Percentiles rank a stretch among this genome's conserved stretches.
Conservation (phyloP, 192 early-diverging fungal species). For the Rhizophlyctis rosea region DNA sequence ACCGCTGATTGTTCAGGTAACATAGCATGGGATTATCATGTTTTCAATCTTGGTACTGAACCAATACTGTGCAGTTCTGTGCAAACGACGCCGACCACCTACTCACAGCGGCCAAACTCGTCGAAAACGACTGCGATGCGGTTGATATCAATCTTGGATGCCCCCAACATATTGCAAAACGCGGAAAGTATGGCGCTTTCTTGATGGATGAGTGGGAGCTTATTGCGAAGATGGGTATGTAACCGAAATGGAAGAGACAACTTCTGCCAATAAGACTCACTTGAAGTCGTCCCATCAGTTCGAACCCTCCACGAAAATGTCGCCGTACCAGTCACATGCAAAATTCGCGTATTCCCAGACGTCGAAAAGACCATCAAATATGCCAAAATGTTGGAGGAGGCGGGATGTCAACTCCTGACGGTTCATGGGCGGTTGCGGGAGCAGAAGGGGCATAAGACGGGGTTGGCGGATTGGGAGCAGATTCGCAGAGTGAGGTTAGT, state of each 20-base stretch:
- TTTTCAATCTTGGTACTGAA: not conserved
- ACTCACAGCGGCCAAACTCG: slow-evolving; percentile 75
- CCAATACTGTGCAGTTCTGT: slow-evolving; percentile 70
- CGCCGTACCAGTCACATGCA: slow-evolving; percentile 88
- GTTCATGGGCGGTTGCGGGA: slow-evolving; percentile 95
- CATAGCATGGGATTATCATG: not conserved
- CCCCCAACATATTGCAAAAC: slow-evolving; percentile 89
- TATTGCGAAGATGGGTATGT: slow-evolving; percentile 51
- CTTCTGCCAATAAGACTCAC: not conserved
- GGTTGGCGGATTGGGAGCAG: slow-evolving; percentile 93
- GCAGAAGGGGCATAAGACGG: slow-evolving; percentile 96
- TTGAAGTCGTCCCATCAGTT: slow-evolving; percentile 36
- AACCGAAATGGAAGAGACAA: not conserved
- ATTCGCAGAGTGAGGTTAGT: slow-evolving; percentile 74
- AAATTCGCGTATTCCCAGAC: slow-evolving; percentile 90
- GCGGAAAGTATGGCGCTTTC: slow-evolving; percentile 90
- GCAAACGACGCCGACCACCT: slow-evolving; percentile 89
- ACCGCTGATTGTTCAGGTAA: slow-evolving; percentile 80
- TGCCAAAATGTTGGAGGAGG: slow-evolving; percentile 92
- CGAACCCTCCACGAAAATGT: slow-evolving; percentile 76
- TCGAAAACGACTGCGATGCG: slow-evolving; percentile 83
- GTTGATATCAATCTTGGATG: slow-evolving; percentile 97
- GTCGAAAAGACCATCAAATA: slow-evolving; percentile 87
- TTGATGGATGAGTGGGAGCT: slow-evolving; percentile 94
- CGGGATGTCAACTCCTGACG: slow-evolving; percentile 81